Conservation (phyloP, 2,329 filamentous ascomycete species). For the Clonostachys byssicola region DNA sequence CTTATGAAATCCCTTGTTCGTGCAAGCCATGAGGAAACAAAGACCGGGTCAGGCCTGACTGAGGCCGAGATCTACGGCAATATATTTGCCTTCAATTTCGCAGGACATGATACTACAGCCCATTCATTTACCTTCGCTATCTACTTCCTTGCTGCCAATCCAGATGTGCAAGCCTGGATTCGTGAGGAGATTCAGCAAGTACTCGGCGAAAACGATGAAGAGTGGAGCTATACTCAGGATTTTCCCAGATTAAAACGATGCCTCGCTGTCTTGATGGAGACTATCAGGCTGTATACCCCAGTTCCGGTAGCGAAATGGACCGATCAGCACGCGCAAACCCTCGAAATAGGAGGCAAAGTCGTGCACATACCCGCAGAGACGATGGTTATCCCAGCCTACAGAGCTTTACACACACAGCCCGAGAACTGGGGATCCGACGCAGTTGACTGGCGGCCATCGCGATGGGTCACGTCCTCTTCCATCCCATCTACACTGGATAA, state of each 20-base stretch:
- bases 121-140: constrained; percentile 35
- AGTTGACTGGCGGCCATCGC: constrained; percentile 10
- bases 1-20: constrained; percentile 2
- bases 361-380: constrained; percentile 2
- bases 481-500: not conserved
- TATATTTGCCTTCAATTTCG: constrained; percentile 41
- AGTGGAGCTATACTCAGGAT: not conserved
- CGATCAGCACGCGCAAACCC: not conserved
- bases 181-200: constrained; percentile 28
- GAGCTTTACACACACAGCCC: constrained; percentile 3
- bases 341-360: not conserved
- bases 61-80: constrained; percentile 37
- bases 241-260: constrained; percentile 24
- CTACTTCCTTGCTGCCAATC: constrained; percentile 36
- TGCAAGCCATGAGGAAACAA: not conserved
- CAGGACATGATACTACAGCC: constrained; percentile 46
- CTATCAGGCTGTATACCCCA: constrained; percentile 31
- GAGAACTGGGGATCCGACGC: constrained; percentile 10
- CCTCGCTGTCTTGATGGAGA: constrained; percentile 33
- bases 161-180: constrained; percentile 38
- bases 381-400: constrained; percentile 1
- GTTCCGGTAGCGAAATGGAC: constrained; percentile 19
- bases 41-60: not conserved
- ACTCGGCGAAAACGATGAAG: constrained; percentile 3
- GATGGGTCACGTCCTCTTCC: constrained; percentile 7